Conservation (phyloP, 2,329 filamentous ascomycete genomes). For the Cladophialophora exuberans region DNA sequence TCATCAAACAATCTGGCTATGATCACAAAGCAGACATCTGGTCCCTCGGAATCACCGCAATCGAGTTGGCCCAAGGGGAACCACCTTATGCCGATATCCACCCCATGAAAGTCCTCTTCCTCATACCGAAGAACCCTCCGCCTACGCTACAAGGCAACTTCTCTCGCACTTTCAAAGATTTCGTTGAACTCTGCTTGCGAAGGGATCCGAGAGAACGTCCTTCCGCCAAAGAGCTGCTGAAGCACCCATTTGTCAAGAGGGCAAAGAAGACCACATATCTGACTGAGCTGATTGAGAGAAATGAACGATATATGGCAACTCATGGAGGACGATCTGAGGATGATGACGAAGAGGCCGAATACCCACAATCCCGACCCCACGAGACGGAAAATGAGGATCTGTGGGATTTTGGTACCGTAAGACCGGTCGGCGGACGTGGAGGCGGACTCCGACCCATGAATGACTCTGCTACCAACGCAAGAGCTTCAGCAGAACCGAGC, state of each 20-base stretch:
- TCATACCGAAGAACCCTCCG: slow-evolving; percentile 92
- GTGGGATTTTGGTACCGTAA: slow-evolving; percentile 97
- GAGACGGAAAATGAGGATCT: slow-evolving; percentile 75
- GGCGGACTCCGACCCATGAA: slow-evolving; percentile 73
- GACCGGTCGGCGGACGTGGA: slow-evolving; percentile 71
- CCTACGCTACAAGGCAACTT: slow-evolving; percentile 81
- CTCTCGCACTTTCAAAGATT: slow-evolving; percentile 81
- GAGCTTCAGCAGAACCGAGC: slow-evolving; percentile 57
- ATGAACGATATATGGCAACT: slow-evolving; percentile 82
- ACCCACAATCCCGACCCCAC: slow-evolving; percentile 44
- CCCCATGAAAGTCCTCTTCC: slow-evolving; percentile 96
- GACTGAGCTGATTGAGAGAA: slow-evolving; percentile 90
- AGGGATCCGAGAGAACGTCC: slow-evolving; percentile 89
- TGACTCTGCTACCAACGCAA: slow-evolving; percentile 77
- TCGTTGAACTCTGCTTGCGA: slow-evolving; percentile 79
- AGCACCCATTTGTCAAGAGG: slow-evolving; percentile 85
- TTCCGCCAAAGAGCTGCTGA: slow-evolving; percentile 81
- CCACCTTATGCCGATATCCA: slow-evolving; percentile 96
- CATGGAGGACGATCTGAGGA: slow-evolving; percentile 75
- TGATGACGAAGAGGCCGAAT: slow-evolving; percentile 59
- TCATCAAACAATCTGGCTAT: slow-evolving; percentile 97
- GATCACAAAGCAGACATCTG: slow-evolving; percentile 98
- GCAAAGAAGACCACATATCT: slow-evolving; percentile 97
- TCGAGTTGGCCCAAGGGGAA: slow-evolving; percentile 89
- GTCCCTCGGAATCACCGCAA: slow-evolving; percentile 92